phyloP scores from a whole-genome alignment of 139 green algal species.

The Micractinium sp. region DNA sequence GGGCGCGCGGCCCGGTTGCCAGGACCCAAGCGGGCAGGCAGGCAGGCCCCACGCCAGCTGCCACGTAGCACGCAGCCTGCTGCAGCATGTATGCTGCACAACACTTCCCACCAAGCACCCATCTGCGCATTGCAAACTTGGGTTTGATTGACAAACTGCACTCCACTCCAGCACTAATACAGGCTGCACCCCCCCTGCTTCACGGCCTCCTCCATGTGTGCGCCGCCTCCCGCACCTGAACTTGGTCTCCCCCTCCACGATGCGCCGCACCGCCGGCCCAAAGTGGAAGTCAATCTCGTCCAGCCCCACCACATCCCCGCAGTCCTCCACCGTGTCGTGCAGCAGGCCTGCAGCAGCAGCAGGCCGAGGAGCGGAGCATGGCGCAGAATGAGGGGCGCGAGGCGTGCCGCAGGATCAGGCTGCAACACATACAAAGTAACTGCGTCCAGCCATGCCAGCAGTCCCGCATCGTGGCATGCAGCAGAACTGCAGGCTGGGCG shows the following conservation, averaged over 20 bases:
- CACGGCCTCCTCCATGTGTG: too few relatives aligned
- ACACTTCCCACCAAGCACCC: too few relatives aligned
- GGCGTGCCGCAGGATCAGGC: not conserved
- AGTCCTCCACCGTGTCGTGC: conserved; percentile 94
- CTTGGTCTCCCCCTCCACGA: conserved; percentile 94
- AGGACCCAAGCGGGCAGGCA: too few relatives aligned
- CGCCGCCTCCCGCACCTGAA: conserved; percentile 50
- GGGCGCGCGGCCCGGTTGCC: too few relatives aligned
- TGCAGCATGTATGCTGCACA: not conserved
- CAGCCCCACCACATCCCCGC: conserved; percentile 77
- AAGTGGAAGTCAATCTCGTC: conserved; percentile 81
- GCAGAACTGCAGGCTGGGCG: too few relatives aligned
- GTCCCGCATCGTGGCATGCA: too few relatives aligned
- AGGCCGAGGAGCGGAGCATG: not conserved
- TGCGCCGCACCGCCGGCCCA: conserved; percentile 72
- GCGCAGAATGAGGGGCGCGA: not conserved
- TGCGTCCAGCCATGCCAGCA: not conserved
- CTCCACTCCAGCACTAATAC: too few relatives aligned
- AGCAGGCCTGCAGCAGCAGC: conserved; percentile 68
- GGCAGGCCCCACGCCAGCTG: too few relatives aligned
- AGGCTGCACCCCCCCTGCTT: too few relatives aligned
- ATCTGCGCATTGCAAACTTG: too few relatives aligned
- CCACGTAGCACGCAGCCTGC: too few relatives aligned
- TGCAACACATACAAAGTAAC: not conserved
- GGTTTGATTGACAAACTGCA: too few relatives aligned